Evolutionary conservation across 805 yeast species (phyloP).

Genomic region (Tetrapisispora fleetii): DNA sequence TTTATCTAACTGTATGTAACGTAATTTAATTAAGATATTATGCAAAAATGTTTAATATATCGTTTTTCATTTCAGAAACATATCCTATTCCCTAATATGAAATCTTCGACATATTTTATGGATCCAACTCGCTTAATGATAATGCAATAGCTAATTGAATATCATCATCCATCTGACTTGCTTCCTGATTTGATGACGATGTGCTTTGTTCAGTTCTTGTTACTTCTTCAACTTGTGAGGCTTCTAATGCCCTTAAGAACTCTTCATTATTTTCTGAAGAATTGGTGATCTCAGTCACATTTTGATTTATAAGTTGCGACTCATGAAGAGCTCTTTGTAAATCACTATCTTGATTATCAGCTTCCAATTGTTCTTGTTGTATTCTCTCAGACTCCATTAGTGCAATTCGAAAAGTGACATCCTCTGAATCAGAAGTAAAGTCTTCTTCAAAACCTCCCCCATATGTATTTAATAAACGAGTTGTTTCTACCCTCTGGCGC

Average conservation of each 20-base stretch:
- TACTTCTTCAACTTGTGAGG: slow-evolving; percentile 6
- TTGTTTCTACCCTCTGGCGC: slow-evolving; percentile 10
- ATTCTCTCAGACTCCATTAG: slow-evolving; percentile 24
- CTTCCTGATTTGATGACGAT: neutral
- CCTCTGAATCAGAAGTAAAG: slow-evolving; percentile 20
- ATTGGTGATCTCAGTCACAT: neutral
- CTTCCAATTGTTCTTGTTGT: slow-evolving; percentile 1
- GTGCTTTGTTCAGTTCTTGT: no score
- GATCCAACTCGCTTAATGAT: slow-evolving; percentile 24
- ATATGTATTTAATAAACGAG: slow-evolving; percentile 15
- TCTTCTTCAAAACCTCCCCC: slow-evolving; percentile 20
- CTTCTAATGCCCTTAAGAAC: slow-evolving; percentile 7
- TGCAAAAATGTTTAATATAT: neutral
- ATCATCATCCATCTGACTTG: slow-evolving; percentile 8
- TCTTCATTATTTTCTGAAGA: slow-evolving; percentile 5
- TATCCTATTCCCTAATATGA: neutral
- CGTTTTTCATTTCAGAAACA: neutral
- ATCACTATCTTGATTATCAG: slow-evolving; percentile 8
- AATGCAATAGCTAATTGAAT: slow-evolving; percentile 27
- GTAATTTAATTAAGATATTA: neutral
- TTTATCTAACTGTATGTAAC: neutral
- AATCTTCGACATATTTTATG: neutral
- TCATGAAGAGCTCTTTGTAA: slow-evolving; percentile 16
- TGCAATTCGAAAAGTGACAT: slow-evolving; percentile 26
- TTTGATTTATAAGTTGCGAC: slow-evolving; percentile 7